Percentiles rank a stretch among this genome's conserved stretches.
These are phyloP conservation scores for Thozetella sp. DNA, from an alignment of 495 filamentous ascomycete species.

Conservation along the genomic window DNA sequence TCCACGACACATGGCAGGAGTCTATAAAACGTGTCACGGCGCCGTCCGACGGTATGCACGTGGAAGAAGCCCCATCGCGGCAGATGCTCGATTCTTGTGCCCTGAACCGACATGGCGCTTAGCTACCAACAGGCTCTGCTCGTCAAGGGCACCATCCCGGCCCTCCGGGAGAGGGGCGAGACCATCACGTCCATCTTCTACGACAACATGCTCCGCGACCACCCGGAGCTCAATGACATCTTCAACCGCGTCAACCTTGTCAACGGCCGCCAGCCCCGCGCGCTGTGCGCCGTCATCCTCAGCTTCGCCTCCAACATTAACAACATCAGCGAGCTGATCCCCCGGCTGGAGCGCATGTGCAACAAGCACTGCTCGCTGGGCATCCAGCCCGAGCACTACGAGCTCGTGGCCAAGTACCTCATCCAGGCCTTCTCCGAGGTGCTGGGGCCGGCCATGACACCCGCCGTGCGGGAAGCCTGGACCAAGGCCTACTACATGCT, in stretches of 20 bases:
- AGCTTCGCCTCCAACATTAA: constrained; percentile 73
- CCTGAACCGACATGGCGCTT: constrained; percentile 42
- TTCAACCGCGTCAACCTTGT: constrained; percentile 74
- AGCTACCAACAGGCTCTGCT: constrained; percentile 39
- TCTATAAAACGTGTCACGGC: not conserved
- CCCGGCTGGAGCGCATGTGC: constrained; percentile 70
- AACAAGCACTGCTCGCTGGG: constrained; percentile 74
- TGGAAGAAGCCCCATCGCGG: too few relatives aligned
- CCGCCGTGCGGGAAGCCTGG: constrained; percentile 66
- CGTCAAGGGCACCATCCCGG: constrained; percentile 45
- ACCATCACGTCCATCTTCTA: constrained; percentile 71
- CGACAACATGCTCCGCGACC: constrained; percentile 62
- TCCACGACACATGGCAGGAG: not conserved
- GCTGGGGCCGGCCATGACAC: constrained; percentile 67
- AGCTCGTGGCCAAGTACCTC: constrained; percentile 68
- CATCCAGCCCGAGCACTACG: constrained; percentile 70
- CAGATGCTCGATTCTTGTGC: too few relatives aligned
- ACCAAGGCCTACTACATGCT: constrained; percentile 70
- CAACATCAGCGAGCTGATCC: constrained; percentile 63
- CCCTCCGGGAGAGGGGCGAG: constrained; percentile 63
- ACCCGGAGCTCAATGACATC: constrained; percentile 65
- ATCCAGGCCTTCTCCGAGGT: constrained; percentile 68
- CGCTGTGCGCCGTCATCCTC: constrained; percentile 66
- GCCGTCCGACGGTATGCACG: too few relatives aligned
- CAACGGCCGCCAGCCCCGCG: constrained; percentile 66